Evolutionary conservation across 192 early-diverging fungal genomes (phyloP), one percentile per base, ranked within the genome.

Genomic region (Coemansia sp.): DNA sequence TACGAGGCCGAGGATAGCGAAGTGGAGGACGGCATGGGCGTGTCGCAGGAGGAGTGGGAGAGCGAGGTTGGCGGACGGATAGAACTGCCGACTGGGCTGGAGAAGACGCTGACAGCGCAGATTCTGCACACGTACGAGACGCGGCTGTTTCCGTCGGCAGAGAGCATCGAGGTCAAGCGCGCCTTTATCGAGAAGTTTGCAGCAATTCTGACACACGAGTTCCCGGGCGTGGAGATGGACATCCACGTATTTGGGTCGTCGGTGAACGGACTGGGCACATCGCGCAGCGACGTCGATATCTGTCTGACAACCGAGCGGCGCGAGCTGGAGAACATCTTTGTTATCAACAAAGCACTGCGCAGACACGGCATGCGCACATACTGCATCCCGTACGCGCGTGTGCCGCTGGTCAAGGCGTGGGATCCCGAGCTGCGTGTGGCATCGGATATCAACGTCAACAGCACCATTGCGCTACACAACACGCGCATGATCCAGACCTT

Each of bases 401-500:
- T 98, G 6, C 95, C 94, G 0, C 95, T 98, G 39, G 95, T 97
- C 67, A 92, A 94, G 68, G 84, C 94, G 41, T 91, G 89, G 85
- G 96, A 98, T 72, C 91, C 90, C 22, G 90, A 94, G 83, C 85
- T 87, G 88, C 90, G 89, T 76, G 87, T 95, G 10, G 87, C 93
- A 3, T 95, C 94, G 63, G 96, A 98, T 71, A 90, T 95, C 68
- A 96, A 96, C 80, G 89, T 98, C 60, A 97, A 97, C 82, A 97
- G 94, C 77, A 88, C 92, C 2, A 68, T 95, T 47, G 94, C 95
- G 12, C 76, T 98, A 48, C 85, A 91, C 72, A 98, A 98, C 76
- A 95, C 96, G 22, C 77, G 84, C 41, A 88, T 97, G 86, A 90
- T 98, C 70, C 88, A 89, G 76, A 91, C 90, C 8, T 96, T 96